Base-by-base conservation (phyloP, 306 rosid species). In the Castanea mollissima region DNA sequence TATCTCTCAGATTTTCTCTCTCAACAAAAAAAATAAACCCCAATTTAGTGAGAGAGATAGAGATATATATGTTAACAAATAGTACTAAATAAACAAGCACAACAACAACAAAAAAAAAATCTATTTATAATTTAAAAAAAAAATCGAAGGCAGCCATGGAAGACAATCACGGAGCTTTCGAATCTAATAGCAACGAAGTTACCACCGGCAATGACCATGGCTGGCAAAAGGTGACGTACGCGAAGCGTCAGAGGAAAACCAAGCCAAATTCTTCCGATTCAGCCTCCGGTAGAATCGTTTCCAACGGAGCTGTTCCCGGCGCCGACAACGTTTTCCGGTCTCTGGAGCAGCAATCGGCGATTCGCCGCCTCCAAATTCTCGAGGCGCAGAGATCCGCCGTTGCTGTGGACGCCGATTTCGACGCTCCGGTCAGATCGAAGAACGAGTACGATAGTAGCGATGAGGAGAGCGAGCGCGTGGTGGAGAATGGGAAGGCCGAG, bases 221-320 rank as follows among this genome's bases (percentile, higher is more conserved):
- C 32, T 94, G 99, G 99, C 97, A 92, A 76, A 94, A 94, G 92
- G 99, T 94, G 21, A 88, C 93, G 71, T 94, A 94, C 86, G 81
- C 90, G 0, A 94, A 90, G 87, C 91, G 92, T 21, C 95, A 87
- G 84, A 91, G 79, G 88, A 94, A 91, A 90, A 16, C 82, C 75
- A 88, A 87, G 27, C 78, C 86, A 76, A 41, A 89, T 5, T 93
- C 89, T 74, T 29, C 91, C 14, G 73, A 57, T 2, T 73, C 82
- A 23, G 83, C 82, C 78, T 77, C 83, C 52, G 59, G 21, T 57
- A 87, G 84, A 71, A 57, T 85, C 14, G 76, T 55, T 15, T 15
- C 89, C 41, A 84, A 86, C 62, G 90, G 83, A 1, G 15, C 81
- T 13, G 25, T 76, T 23, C 7, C 81, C 56, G 84, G 83, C 46